Evolutionary conservation across 805 yeast species (phyloP).

Genomic region (Suhomyces sp.): DNA sequence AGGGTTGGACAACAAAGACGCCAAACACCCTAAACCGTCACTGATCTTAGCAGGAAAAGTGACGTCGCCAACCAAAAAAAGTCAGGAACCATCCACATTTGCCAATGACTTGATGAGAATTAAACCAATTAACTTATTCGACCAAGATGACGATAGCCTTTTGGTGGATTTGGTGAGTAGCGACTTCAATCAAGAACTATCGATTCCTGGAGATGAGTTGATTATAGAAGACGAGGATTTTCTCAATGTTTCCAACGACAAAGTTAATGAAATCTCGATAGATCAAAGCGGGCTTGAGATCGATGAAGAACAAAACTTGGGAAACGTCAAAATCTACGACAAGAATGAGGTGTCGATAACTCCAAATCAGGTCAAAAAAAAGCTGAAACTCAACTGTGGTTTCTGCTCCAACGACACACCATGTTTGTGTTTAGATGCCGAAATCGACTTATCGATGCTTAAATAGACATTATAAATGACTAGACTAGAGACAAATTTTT

Average conservation of each 20-base stretch:
- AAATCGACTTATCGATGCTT: slow-evolving; percentile 13
- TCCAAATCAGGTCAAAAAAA: slow-evolving; percentile 13
- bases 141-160: not conserved
- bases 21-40: slow-evolving; percentile 6
- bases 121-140: not conserved
- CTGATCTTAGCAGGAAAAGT: slow-evolving; percentile 1
- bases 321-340: slow-evolving; percentile 11
- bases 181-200: not conserved
- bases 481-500: not conserved
- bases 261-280: not conserved
- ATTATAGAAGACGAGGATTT: slow-evolving; percentile 7
- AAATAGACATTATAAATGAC: not conserved
- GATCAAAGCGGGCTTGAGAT: slow-evolving; percentile 6
- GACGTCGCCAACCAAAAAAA: not conserved
- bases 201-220: slow-evolving; percentile 2
- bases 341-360: slow-evolving; percentile 1
- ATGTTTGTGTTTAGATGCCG: slow-evolving; percentile 43
- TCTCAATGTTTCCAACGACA: slow-evolving; percentile 1
- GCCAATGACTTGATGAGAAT: not conserved
- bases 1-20: slow-evolving; percentile 3
- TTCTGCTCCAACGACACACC: slow-evolving; percentile 40
- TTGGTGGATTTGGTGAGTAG: slow-evolving; percentile 7
- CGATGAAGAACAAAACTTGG: slow-evolving; percentile 10
- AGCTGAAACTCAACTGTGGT: slow-evolving; percentile 28
- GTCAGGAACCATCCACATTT: not conserved